These are phyloP conservation scores for Scenedesmus sp. DNA, from an alignment of 163 green algal genomes.

Conservation along the genomic window DNA sequence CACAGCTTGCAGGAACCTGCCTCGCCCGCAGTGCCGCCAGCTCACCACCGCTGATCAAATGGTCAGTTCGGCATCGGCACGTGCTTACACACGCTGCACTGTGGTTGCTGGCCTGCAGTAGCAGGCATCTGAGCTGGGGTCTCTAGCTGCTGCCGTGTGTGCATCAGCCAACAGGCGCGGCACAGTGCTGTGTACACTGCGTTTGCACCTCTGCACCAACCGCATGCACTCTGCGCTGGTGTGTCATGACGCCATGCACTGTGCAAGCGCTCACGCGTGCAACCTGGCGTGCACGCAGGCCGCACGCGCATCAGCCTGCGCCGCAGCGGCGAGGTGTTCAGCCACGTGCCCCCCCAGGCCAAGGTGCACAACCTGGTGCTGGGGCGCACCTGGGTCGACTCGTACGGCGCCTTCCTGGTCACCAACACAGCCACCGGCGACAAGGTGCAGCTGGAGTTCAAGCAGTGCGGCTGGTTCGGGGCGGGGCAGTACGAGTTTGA, in stretches of 20 bases:
- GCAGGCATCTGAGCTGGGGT: background rate
- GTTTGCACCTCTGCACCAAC: too few species aligned
- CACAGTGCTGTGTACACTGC: too few species aligned
- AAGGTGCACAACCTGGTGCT: conserved; percentile 97
- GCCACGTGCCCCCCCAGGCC: conserved; percentile 90
- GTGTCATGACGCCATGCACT: too few species aligned
- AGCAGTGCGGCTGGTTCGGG: conserved; percentile 92
- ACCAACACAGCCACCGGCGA: conserved; percentile 85
- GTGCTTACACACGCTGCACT: background rate
- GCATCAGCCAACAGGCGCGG: background rate
- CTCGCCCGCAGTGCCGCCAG: background rate
- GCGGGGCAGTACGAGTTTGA: conserved; percentile 85
- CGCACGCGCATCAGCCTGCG: conserved; percentile 83
- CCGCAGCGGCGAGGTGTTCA: conserved; percentile 85
- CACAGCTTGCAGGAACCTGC: background rate
- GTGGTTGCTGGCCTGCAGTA: background rate
- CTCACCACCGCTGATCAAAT: background rate
- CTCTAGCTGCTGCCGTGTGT: background rate
- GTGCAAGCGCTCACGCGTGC: too few species aligned
- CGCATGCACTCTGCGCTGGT: background rate
- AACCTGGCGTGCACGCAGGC: background rate
- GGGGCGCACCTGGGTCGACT: conserved; percentile 91
- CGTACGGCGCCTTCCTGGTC: conserved; percentile 87
- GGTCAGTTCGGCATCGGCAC: too few species aligned
- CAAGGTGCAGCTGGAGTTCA: conserved; percentile 88